Conservation (phyloP, 2,329 filamentous ascomycete species). For the Fusarium sp. region DNA sequence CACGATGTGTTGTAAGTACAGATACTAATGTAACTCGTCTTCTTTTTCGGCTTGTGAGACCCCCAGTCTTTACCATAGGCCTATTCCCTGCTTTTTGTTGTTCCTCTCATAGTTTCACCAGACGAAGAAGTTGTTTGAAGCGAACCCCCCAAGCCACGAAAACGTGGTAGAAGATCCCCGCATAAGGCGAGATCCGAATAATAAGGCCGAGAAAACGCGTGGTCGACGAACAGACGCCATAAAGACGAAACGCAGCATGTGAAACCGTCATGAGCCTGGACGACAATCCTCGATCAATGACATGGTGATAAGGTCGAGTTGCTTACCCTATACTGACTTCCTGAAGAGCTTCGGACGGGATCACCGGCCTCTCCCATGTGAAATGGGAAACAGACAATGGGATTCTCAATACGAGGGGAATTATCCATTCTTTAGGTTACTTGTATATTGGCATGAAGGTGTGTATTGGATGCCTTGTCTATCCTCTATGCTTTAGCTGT, state of each 20-base stretch:
- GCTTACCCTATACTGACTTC: background rate
- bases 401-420: background rate
- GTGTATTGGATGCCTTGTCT: background rate
- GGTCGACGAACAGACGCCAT: background rate
- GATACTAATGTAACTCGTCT: background rate
- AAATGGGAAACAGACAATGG: background rate
- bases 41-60: background rate
- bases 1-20: background rate
- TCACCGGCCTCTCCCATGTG: background rate
- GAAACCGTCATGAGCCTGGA: background rate
- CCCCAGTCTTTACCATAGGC: too few species aligned
- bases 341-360: background rate
- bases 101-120: background rate
- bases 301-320: background rate
- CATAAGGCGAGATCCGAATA: background rate
- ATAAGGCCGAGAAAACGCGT: background rate
- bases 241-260: background rate
- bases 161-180: background rate
- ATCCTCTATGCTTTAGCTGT: background rate
- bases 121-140: background rate
- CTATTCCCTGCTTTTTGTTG: background rate
- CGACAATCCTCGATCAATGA: background rate
- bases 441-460: background rate
- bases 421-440: rapidly evolving
- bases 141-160: background rate